Base-by-base conservation (phyloP, 148 eudicot species). In the Persicaria tinctoria region DNA sequence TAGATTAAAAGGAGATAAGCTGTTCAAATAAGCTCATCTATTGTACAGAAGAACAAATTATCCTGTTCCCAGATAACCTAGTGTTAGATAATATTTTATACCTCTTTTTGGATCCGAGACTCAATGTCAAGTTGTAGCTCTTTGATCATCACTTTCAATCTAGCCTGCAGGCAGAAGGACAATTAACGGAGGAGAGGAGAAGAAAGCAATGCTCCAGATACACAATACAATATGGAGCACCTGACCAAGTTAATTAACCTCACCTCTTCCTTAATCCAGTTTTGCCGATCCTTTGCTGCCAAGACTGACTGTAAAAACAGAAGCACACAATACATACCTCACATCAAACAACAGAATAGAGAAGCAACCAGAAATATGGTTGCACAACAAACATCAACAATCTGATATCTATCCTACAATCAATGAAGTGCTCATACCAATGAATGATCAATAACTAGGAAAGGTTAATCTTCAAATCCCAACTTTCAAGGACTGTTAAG, bases 211-310 rank as follows among this genome's bases (percentile, higher is more conserved):
- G 8, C 18, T 32, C 68, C 48, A 60, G 27, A 76, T 27, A 5
- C 18, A 20, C 18, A 47, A 71, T 9, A 16, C 13, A 27, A 68
- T 8, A 7, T 46, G 9, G 20, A 45, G 64, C 38, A 47, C 17
- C 4, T 18, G 54, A 23, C 47, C 47, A 63, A 62, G 56, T 45
- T 23, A 51, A 75, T 6, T 53, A 64, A 53, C 18, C 75, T 77
- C 76, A 79, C 90, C 87, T 85, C 85, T 81, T 82, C 84, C 72
- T 78, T 80, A 66, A 79, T 72, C 87, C 82, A 83, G 59, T 84
- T 51, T 73, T 74, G 78, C 68, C 82, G 82, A 77, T 78, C 90
- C 51, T 38, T 77, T 73, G 82, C 77, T 79, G 74, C 80, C 70
- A 79, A 76, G 45, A 23, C 54, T 77, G 76, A 63, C 90, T 87